Evolutionary conservation across 116 monocot genomes (phyloP), one percentile per base, ranked within the genome.

Genomic region (Papilionanthe hybrid): DNA sequence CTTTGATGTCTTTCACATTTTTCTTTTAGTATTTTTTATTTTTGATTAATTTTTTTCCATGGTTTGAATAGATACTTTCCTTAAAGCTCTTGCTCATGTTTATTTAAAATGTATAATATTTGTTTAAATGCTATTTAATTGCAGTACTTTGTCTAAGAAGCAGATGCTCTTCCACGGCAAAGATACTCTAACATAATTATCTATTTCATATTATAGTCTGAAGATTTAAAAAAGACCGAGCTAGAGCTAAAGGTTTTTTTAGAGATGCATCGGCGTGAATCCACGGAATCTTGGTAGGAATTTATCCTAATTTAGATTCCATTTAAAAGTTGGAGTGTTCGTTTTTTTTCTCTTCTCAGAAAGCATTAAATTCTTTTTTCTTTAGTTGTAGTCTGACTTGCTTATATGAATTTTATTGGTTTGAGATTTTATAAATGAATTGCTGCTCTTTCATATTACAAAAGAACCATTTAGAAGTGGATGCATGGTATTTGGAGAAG

Each of bases 231-330:
- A 68, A 78, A 83, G 75, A 87, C 77, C 72, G 87, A 85, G 32
- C 84, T 79, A 43, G 95, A 95, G 78, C 78, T 91, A 67, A 90
- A 88, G 79, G 75, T 93, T 41, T 89, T 99, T 77, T 44, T 91
- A 79, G 99, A 93, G 7, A 93, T 93, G 91, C 93, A 91, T 86
- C 87, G 79, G 57, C 93, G 83, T 82, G 99, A 99, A 85, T 92
- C 89, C 73, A 79, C 87, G 68, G 90, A 89, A 86, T 84, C 95
- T 47, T 88, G 91, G 99, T 94, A 58, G 72, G 72, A 65, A 8
- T 67, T 48, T 76, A 25, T 30, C 12, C 11, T 71, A 32, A 71
- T 71, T 37, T 15, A 18, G 17, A 37, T 53, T 7, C 25, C 27
- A 27, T 65, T 65, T 65, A 65, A 22, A 27, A 65, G 8, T 65